Evolutionary conservation across 2,329 filamentous ascomycete genomes (phyloP).

Genomic region (Aspergillus oerlinghausenensis): DNA sequence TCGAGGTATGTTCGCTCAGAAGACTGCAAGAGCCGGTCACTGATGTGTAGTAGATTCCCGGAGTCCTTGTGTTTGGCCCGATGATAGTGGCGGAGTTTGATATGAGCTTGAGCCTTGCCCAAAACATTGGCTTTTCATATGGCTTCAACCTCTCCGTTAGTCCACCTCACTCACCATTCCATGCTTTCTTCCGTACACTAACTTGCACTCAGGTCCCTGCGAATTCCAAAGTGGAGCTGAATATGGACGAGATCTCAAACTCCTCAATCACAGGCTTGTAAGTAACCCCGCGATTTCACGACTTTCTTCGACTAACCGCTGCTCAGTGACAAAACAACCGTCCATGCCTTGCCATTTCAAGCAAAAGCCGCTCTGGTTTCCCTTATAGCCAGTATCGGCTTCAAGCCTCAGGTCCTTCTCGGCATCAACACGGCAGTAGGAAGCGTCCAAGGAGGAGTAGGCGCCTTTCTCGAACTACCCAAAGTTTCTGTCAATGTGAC

Average conservation of each 20-base stretch:
- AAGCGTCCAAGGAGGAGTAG: conserved; percentile 15
- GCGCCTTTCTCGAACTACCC: conserved; percentile 19
- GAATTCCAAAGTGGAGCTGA: conserved; percentile 12
- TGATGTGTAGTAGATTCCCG: conserved; percentile 12
- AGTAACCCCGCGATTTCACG: conserved; percentile 1
- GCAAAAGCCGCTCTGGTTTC: conserved; percentile 5
- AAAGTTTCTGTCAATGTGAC: conserved; percentile 17
- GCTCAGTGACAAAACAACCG: conserved; percentile 11
- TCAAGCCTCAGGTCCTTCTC: conserved; percentile 17
- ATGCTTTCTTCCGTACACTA: not conserved
- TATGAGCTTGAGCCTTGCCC: conserved; percentile 5
- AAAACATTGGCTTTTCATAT: conserved; percentile 15
- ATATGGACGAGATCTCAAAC: conserved; percentile 10
- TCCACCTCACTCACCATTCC: not conserved
- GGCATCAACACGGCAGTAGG: conserved; percentile 10
- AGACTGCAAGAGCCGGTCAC: not conserved
- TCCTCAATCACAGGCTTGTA: conserved; percentile 30
- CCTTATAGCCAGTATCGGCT: conserved; percentile 10
- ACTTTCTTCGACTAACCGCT: not conserved
- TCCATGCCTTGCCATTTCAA: conserved; percentile 16
- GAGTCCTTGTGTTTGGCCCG: conserved; percentile 15
- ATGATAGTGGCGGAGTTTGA: conserved; percentile 12
- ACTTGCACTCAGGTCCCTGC: conserved; percentile 11
- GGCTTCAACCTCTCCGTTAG: conserved; percentile 17
- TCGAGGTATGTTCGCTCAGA: conserved; percentile 11